These are phyloP conservation scores for Hortiboletus flavorubellus DNA, from an alignment of 768 basidiomycete genomes.

Conservation along the genomic window DNA sequence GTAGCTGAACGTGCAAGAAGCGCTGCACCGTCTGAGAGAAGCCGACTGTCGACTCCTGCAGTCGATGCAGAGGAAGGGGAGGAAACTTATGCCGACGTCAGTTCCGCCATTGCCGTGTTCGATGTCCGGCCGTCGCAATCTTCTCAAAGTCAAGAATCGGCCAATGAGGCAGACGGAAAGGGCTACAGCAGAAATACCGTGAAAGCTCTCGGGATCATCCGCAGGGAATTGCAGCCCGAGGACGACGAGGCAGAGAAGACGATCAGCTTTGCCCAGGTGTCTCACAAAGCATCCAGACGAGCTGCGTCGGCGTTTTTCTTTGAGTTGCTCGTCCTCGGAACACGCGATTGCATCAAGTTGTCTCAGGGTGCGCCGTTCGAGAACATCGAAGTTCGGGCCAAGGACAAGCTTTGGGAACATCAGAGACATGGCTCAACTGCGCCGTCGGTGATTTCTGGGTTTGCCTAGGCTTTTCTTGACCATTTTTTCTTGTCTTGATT, in stretches of 20 bases:
- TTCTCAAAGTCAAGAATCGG: constrained; percentile 46
- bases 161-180: constrained; percentile 52
- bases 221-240: constrained; percentile 62
- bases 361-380: constrained; percentile 72
- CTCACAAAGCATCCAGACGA: constrained; percentile 83
- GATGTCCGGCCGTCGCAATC: constrained; percentile 59
- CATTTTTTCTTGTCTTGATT: constrained; percentile 8
- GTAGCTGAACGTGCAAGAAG: constrained; percentile 45
- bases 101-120: constrained; percentile 80
- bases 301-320: constrained; percentile 98
- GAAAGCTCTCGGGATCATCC: constrained; percentile 74
- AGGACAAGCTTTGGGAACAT: constrained; percentile 83
- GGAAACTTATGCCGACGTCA: constrained; percentile 63
- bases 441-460: constrained; percentile 45
- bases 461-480: constrained; percentile 27
- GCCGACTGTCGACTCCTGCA: constrained; percentile 65
- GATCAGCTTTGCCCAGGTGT: constrained; percentile 75
- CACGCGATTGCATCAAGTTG: constrained; percentile 85
- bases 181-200: constrained; percentile 89
- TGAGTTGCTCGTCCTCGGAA: constrained; percentile 90
- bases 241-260: constrained; percentile 52
- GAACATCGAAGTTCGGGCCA: constrained; percentile 81
- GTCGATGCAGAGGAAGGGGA: constrained; percentile 60
- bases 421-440: constrained; percentile 44
- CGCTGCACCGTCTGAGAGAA: constrained; percentile 51